These are phyloP conservation scores for Cordyceps pruinosa DNA, from an alignment of 2,329 filamentous ascomycete genomes.

Conservation along the genomic window DNA sequence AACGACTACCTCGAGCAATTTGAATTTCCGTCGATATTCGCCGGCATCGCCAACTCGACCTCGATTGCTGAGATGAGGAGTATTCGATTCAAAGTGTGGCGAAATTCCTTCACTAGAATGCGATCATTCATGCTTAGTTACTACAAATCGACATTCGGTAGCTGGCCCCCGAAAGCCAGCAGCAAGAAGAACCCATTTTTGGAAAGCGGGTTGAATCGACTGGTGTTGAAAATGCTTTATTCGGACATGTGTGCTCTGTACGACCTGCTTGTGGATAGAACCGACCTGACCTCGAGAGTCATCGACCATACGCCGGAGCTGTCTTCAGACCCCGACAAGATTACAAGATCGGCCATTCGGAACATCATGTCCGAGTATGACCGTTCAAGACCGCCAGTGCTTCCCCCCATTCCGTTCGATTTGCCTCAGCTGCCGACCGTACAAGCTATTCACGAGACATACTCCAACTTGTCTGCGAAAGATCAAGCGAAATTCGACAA, in stretches of 20 bases:
- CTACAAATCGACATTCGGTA: conserved; percentile 53
- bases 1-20: conserved; percentile 75
- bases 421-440: conserved; percentile 70
- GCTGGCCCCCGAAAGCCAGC: conserved; percentile 85
- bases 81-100: conserved; percentile 82
- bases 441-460: conserved; percentile 57
- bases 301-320: conserved; percentile 58
- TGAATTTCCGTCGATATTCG: conserved; percentile 84
- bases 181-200: conserved; percentile 89
- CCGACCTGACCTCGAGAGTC: conserved; percentile 68
- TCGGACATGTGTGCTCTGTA: conserved; percentile 81
- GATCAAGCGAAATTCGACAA: conserved; percentile 66
- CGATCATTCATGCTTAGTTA: conserved; percentile 65
- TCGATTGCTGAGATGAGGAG: conserved; percentile 68
- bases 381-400: conserved; percentile 77
- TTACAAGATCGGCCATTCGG: conserved; percentile 63
- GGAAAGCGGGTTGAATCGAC: conserved; percentile 77
- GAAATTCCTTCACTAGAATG: conserved; percentile 64
- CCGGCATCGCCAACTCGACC: conserved; percentile 79
- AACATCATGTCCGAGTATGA: conserved; percentile 84
- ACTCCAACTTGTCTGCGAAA: conserved; percentile 58
- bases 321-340: conserved; percentile 50
- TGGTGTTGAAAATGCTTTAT: conserved; percentile 77
- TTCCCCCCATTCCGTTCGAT: conserved; percentile 88
- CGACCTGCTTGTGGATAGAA: conserved; percentile 78